Evolutionary conservation across 83 land plant species (phyloP), one percentile per base, ranked within the genome.

Genomic region (Isoetes engelmannii): DNA sequence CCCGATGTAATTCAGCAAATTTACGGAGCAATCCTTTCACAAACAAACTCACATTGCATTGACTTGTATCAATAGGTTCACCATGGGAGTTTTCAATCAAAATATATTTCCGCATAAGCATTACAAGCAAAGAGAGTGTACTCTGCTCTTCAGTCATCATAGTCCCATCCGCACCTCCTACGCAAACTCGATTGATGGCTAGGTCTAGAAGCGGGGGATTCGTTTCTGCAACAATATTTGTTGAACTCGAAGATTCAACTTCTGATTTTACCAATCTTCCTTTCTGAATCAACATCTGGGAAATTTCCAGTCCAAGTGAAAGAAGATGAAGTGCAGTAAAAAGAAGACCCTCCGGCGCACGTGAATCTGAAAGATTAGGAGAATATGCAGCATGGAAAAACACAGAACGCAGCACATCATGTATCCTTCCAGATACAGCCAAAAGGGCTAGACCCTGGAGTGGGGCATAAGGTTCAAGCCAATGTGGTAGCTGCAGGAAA

Each of bases 341-440:
- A 4, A 95, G 79, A 50, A 95, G 82, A 7, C 81, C 80, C 77
- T 88, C 90, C 41, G 99, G 92, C 48, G 98, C 87, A 48, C 90
- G 96, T 45, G 92, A 82, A 46, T 69, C 71, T 45, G 89, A 75
- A 7, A 73, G 9, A 10, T 74, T 74, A 9, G 76, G 84, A 19
- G 87, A 60, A 60, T 74, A 87, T 78, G 74, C 80, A 28, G 93
- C 88, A 85, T 88, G 86, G 62, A 80, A 88, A 10, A 95, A 65
- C 12, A 91, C 85, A 37, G 93, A 73, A 59, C 89, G 88, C 49
- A 91, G 63, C 61, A 95, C 74, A 56, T 77, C 78, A 62, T 86
- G 79, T 15, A 80, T 75, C 47, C 61, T 71, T 47, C 65, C 77
- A 57, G 86, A 88, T 28, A 85, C 84, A 58, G 96, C 89, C 42